Evolutionary conservation across 139 green algal genomes (phyloP).

Genomic region (Coelastrella sp.): DNA sequence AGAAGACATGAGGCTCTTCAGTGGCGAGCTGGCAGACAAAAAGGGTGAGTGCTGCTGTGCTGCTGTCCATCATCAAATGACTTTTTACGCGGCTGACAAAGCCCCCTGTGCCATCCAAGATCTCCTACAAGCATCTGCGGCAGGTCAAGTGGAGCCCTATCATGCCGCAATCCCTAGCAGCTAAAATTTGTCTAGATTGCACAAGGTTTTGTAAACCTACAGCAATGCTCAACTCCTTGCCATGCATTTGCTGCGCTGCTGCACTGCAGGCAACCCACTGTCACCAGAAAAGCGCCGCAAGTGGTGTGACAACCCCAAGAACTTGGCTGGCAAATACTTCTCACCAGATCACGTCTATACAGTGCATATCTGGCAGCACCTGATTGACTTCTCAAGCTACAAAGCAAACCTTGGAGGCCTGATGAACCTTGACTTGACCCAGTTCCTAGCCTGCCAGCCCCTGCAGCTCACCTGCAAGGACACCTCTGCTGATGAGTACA

Average conservation of each 20-base stretch:
- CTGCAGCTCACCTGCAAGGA: slow-evolving; percentile 54
- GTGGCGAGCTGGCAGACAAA: slow-evolving; percentile 30
- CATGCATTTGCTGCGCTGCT: not conserved
- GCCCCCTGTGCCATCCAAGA: too few species aligned
- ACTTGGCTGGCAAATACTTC: slow-evolving; percentile 40
- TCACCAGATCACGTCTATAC: slow-evolving; percentile 35
- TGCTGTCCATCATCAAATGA: too few species aligned
- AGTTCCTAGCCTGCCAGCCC: slow-evolving; percentile 41
- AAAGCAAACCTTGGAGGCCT: slow-evolving; percentile 42
- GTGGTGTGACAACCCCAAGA: slow-evolving; percentile 47
- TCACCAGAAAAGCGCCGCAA: slow-evolving; percentile 48
- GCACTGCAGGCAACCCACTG: not conserved
- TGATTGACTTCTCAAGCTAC: slow-evolving; percentile 52
- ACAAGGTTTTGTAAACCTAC: too few species aligned
- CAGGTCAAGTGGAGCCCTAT: too few species aligned
- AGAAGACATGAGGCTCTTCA: slow-evolving; percentile 47
- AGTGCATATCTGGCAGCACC: slow-evolving; percentile 55
- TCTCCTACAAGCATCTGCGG: too few species aligned
- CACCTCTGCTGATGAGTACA: slow-evolving; percentile 29
- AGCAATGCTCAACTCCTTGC: too few species aligned
- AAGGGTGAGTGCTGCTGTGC: not conserved
- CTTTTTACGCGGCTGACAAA: too few species aligned
- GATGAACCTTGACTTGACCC: slow-evolving; percentile 42
- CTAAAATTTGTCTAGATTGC: too few species aligned
- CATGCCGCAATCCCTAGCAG: too few species aligned